Percentiles rank a stretch among this genome's conserved stretches.
Conservation (phyloP, 192 early-diverging fungal species). For the Umbelopsis vinacea region DNA sequence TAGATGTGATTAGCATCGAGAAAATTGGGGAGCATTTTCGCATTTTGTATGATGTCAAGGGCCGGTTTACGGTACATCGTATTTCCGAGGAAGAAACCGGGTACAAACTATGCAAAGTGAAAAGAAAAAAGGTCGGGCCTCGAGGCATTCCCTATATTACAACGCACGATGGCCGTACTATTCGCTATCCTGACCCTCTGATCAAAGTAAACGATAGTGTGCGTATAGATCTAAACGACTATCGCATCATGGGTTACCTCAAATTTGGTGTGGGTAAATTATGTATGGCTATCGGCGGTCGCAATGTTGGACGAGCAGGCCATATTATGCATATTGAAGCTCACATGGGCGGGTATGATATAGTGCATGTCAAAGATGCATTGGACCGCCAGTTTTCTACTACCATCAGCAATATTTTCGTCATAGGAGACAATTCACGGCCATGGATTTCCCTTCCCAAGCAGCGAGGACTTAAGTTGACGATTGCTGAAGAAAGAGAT, state of each 20-base stretch:
- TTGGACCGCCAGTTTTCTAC: constrained; percentile 96
- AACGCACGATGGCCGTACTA: constrained; percentile 99
- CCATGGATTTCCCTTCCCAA: constrained; percentile 97
- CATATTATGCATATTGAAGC: constrained; percentile 93
- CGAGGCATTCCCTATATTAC: constrained; percentile 95
- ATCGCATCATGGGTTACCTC: constrained; percentile 90
- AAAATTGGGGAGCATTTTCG: constrained; percentile 99
- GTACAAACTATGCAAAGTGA: constrained; percentile 99
- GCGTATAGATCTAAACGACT: constrained; percentile 91
- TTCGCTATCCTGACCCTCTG: constrained; percentile 98
- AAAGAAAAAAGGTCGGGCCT: constrained; percentile 89
- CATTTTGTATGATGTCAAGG: constrained; percentile 98
- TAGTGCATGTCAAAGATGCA: constrained; percentile 98
- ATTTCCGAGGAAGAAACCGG: constrained; percentile 97
- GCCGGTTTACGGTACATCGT: constrained; percentile 99
- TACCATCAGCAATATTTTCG: constrained; percentile 93
- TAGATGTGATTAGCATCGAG: constrained; percentile 89
- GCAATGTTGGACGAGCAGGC: constrained; percentile 98
- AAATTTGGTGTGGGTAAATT: constrained; percentile 98
- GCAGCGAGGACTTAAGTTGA: constrained; percentile 98
- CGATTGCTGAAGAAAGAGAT: constrained; percentile 99
- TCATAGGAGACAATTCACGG: constrained; percentile 84
- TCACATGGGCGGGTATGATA: constrained; percentile 97
- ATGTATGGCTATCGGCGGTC: constrained; percentile 96
- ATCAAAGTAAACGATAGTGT: constrained; percentile 99